Base-by-base conservation (phyloP, 352 stramenopile species). In the Thraustochytrium sp. region DNA sequence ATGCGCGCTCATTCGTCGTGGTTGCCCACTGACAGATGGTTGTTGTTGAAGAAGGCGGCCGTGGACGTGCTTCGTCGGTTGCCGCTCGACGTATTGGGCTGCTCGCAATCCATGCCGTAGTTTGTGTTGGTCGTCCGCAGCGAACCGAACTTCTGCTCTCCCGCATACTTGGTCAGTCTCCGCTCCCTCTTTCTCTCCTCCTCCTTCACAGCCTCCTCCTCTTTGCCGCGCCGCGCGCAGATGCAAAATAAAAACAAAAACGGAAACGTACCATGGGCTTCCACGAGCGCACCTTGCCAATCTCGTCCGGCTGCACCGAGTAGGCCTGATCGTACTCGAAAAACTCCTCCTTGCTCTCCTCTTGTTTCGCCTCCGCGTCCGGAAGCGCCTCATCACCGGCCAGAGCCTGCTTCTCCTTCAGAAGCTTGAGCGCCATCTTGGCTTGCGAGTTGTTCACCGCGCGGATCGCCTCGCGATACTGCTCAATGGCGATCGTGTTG, bases 401-500 rank as follows among this genome's bases (percentile, higher is more conserved):
- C 13, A 16, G 11, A 75, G 11, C 5, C 5, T 11, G 26, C 49
- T 84, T 56, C 8, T 61, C 4, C 11, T 42, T n/a, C 29, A 54
- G 5, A 21, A 56, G 31, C n/a, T 76, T 29, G 8, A 34, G 26
- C 16, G 54, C 61, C 13, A 29, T 26, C 29, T 84, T 73, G 23
- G 61, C 49, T 29, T 83, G 59, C 38, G 75, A 54, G 8, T 84
- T 76, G n/a, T 56, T 59, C 26, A 76, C 75, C 23, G 55, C 11
- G 2, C 49, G 29, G 29, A 84, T 84, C n/a, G 75, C 56, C 61
- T 84, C 75, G 55, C 61, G 55, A 56, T 84, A 75, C 61, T 84
- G 55, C 75, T 84, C 61, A n/a, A 84, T 84, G 29, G 75, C 75
- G 42, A 84, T 80, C 1, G 75, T 84, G 49, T 84, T 73, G 23